A percentile compares a stretch with the other conserved stretches of the same genome.
Conservation (phyloP, 2,329 filamentous ascomycete species). For the Aphanocladium album region DNA sequence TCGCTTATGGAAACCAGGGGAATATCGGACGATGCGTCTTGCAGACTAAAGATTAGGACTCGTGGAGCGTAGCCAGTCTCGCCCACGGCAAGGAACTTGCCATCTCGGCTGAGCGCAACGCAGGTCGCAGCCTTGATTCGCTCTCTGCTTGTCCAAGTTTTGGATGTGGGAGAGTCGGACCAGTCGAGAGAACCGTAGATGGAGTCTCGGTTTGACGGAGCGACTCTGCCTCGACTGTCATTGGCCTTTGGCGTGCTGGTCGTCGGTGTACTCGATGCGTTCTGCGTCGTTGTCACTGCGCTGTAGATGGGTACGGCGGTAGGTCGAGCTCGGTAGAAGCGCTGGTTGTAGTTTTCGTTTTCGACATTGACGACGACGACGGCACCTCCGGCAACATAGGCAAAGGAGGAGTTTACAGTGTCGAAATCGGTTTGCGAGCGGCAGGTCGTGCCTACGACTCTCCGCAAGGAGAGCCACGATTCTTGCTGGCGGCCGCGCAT, state of each 20-base stretch:
- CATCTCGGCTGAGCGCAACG: constrained; percentile 81
- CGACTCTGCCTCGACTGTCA: constrained; percentile 56
- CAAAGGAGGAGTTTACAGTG: constrained; percentile 71
- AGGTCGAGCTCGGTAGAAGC: constrained; percentile 86
- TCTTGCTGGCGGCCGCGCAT: constrained; percentile 47
- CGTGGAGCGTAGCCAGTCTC: constrained; percentile 93
- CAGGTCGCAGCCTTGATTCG: constrained; percentile 93
- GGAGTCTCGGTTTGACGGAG: constrained; percentile 44
- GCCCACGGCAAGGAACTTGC: constrained; percentile 81
- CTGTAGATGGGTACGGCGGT: constrained; percentile 64
- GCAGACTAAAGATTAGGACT: constrained; percentile 82
- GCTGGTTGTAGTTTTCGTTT: constrained; percentile 63
- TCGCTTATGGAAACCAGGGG: constrained; percentile 84
- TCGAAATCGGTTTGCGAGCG: constrained; percentile 82
- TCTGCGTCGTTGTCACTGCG: constrained; percentile 48
- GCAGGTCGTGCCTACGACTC: constrained; percentile 89
- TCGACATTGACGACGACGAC: constrained; percentile 84
- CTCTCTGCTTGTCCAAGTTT: constrained; percentile 83
- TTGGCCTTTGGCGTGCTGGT: constrained; percentile 55
- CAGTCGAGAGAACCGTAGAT: constrained; percentile 43
- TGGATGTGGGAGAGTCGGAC: constrained; percentile 60
- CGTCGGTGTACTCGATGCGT: constrained; percentile 45
- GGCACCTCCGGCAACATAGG: constrained; percentile 87
- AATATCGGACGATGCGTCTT: constrained; percentile 72
- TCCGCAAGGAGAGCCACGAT: constrained; percentile 65